Conservation (phyloP, 2,329 filamentous ascomycete species). For the Metarhizium album region DNA sequence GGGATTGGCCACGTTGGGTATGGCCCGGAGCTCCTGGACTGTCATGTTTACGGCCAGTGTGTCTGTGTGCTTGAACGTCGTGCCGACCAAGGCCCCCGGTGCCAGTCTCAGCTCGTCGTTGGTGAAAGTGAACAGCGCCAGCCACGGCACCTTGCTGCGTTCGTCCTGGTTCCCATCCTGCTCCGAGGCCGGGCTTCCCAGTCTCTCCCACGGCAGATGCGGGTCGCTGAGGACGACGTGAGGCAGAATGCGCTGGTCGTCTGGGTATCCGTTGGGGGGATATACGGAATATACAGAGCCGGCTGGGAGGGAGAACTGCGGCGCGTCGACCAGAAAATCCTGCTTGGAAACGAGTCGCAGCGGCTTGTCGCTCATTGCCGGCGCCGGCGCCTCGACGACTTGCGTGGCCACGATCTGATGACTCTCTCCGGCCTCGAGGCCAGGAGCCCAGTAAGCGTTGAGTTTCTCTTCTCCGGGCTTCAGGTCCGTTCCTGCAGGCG, state of each 20-base stretch:
- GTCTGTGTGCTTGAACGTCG: background rate
- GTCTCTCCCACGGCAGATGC: slow-evolving; percentile 31
- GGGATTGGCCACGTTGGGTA: slow-evolving; percentile 2
- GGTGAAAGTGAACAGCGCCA: slow-evolving; percentile 21
- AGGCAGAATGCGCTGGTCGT: slow-evolving; percentile 18
- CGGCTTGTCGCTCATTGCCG: background rate
- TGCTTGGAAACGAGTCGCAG: slow-evolving; percentile 9
- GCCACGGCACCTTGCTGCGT: slow-evolving; percentile 27
- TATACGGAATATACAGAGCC: slow-evolving; percentile 25
- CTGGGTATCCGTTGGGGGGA: slow-evolving; percentile 27
- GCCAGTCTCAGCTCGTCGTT: slow-evolving; percentile 24
- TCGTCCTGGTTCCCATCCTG: background rate
- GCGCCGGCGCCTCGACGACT: background rate
- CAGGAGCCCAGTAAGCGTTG: slow-evolving; percentile 12
- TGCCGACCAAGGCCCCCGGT: background rate
- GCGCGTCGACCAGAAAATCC: slow-evolving; percentile 25
- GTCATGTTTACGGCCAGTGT: slow-evolving; percentile 11
- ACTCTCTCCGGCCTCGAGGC: slow-evolving; percentile 8
- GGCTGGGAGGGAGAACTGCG: slow-evolving; percentile 23
- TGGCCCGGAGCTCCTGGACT: slow-evolving; percentile 5
- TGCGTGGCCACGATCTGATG: slow-evolving; percentile 7
- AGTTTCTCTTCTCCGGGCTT: slow-evolving; percentile 10
- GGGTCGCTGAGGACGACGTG: slow-evolving; percentile 34
- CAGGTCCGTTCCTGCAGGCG: background rate
- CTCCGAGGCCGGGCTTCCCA: slow-evolving; percentile 10